Base-by-base conservation (phyloP, 306 rosid species). In the Echinosophora koreensis region DNA sequence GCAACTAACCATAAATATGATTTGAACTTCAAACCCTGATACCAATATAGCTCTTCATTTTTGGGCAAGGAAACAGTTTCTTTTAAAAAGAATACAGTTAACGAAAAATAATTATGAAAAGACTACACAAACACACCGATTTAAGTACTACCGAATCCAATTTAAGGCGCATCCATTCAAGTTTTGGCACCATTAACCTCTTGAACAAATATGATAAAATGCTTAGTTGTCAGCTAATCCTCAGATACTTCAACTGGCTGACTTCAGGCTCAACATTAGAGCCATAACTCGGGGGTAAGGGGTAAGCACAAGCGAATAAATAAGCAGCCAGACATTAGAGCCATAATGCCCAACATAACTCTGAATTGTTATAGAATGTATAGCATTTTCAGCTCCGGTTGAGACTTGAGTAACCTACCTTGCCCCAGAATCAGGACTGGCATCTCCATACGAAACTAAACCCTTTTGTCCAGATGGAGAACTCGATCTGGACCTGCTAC, bases 401-500 rank as follows among this genome's bases (percentile, higher is more conserved):
- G 42, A 39, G 71, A 74, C 50, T 68, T 58, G 59, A 41, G 37
- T 69, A 22, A 62, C 61, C 78, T 84, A 89, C 52, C 74, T 80
- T 28, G 84, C 42, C 51, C 76, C 87, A 17, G 84, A 87, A 77
- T 81, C 92, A 55, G 92, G 99, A 84, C 94, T 92, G 5, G 70
- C 82, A 76, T 95, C 97, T 18, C 92, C 99, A 37, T 95, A 92
- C 17, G 97, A 95, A 81, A 95, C 97, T 82, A 95, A 82, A 35
- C 97, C 96, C 76, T 89, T 88, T 65, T 89, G 97, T 37, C 88
- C 96, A 4, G 90, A 69, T 54, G 84, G 77, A 62, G 99, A 88
- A 85, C 91, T 92, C 4, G 99, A 90, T 64, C 89, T 83, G 56
- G 99, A 89, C 79, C 88, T 81, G 77, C 85, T 79, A 34, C 89